Base-by-base conservation (phyloP, 2,329 filamentous ascomycete species). In the Neofusicoccum umdonicola region DNA sequence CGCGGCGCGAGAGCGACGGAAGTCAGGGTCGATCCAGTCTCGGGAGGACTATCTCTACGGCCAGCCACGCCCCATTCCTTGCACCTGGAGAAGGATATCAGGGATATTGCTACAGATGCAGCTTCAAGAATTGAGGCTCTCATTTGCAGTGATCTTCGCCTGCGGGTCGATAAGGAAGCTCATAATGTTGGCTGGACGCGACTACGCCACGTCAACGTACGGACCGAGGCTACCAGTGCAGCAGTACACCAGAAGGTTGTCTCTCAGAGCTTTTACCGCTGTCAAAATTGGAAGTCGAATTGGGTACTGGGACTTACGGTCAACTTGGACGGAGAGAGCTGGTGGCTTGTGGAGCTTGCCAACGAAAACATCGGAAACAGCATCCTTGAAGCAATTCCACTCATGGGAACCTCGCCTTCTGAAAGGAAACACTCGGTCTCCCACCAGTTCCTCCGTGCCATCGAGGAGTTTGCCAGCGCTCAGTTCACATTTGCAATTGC, bases 11-110 rank as follows among this genome's bases (percentile, higher is more conserved):
- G 82, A 42, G 78, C 71, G 1, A 68, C 90, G 39, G 85, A 81
- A 5, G 76, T 96, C 34, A 83, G 85, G 17, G 83, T 97, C 52
- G 92, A 96, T 69, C 87, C 90, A 0, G 87, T 91, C 31, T 93
- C 90, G 0, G 95, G 95, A n/a, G 79, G 83, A 11, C 89, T 93
- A 67, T 86, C 88, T 9, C 77, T 97, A 42, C 85, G 87, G 65
- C 90, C 92, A 41, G 70, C 74, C 12, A 78, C 72, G 8, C 65
- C 70, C n/a, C 67, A 74, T 4, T 75, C 79, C 4, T 68, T 72
- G 7, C 69, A 86, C 19, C 82, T 83, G 17, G 91, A 96, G 72
- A 80, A 79, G 37, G 85, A 84, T 39, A 81, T 96, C 63, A 93
- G 80, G 66, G 84, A 87, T 63, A 83, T 86, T 1, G 79, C 84